Base-by-base conservation (phyloP, 805 yeast genomes). In the Starmerella etchellsii region DNA sequence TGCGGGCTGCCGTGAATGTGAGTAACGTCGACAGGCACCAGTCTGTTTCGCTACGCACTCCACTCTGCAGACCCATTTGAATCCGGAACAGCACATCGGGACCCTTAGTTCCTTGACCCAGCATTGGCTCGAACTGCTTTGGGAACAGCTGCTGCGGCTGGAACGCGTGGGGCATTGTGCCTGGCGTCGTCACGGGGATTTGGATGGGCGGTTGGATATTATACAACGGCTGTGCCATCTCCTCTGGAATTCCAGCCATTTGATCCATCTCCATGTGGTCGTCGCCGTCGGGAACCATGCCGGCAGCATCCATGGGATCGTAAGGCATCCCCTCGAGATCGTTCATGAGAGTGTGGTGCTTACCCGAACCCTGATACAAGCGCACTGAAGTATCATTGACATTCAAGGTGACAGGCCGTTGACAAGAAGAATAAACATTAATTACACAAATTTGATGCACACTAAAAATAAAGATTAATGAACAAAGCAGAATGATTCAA, bases 1-100 rank as follows among this genome's bases (percentile, higher is more conserved):
- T 39, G 24, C 44, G 49, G n/a, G 51, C 49, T 2, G 47, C 41
- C 11, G 49, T 40, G 54, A 66, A 69, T 23, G 74, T 65, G 15
- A 67, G 56, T 36, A 77, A 62, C 4, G 76, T 71, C 35, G 70
- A 67, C 41, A 82, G 60, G 3, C 88, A 78, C 76, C 85, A 81
- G 51, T 73, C 74, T 20, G 78, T 68, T 55, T 84, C 95, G 25
- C 70, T 68, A 15, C 67, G 71, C 20, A 83, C 60, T 1, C 76
- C 79, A 16, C 79, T 71, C 44, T 69, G 66, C 44, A 84, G 68
- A 3, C 91, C 75, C 75, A 84, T 69, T 48, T 69, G 68, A 53
- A 84, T 73, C 46, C 95, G 68, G 11, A 70, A 69, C 47, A 78
- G 59, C 40, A 74, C 74, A 35, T 76, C 74, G 4, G 74, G 70